phyloP scores from a whole-genome alignment of 1,284 basidiomycete species.

The Stereum hirsutum region DNA sequence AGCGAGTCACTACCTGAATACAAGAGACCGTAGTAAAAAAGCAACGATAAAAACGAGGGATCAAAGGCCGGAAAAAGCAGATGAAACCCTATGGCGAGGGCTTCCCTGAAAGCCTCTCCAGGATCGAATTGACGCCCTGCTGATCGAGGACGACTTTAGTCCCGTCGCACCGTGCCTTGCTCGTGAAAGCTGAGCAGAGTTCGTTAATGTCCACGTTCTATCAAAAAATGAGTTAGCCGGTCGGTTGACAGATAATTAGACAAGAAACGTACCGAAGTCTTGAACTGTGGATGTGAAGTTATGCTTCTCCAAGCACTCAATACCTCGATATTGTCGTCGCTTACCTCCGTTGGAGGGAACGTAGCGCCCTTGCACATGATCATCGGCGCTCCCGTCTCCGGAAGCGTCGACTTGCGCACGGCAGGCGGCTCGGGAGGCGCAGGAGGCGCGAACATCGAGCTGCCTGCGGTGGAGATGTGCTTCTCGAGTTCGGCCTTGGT shows the following conservation, averaged over 20 bases:
- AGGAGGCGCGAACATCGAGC: constrained; percentile 36
- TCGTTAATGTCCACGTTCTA: constrained; percentile 71
- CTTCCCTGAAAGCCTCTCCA: constrained; percentile 38
- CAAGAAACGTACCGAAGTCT: constrained; percentile 34
- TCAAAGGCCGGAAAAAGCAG: too few species aligned
- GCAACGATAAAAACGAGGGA: too few species aligned
- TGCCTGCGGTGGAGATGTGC: constrained; percentile 35
- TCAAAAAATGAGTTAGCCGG: constrained; percentile 3
- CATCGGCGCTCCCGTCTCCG: constrained; percentile 28
- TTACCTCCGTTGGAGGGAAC: constrained; percentile 60
- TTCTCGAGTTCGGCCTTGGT: constrained; percentile 45
- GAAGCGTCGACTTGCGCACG: constrained; percentile 18
- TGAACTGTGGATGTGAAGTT: constrained; percentile 61
- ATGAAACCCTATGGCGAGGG: constrained; percentile 1
- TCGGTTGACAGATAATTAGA: constrained; percentile 4
- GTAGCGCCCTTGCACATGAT: constrained; percentile 52
- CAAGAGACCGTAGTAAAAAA: too few species aligned
- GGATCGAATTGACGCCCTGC: constrained; percentile 51
- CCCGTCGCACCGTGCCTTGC: constrained; percentile 73
- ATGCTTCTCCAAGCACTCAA: constrained; percentile 69
- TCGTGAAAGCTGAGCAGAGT: constrained; percentile 66
- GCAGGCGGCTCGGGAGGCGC: constrained; percentile 10
- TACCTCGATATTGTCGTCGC: constrained; percentile 65
- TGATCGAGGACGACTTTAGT: constrained; percentile 72
- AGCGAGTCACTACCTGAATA: too few species aligned